Evolutionary conservation across 2,329 filamentous ascomycete species (phyloP), one percentile per base, ranked within the genome.

Genomic region (Periconia macrospinosa): DNA sequence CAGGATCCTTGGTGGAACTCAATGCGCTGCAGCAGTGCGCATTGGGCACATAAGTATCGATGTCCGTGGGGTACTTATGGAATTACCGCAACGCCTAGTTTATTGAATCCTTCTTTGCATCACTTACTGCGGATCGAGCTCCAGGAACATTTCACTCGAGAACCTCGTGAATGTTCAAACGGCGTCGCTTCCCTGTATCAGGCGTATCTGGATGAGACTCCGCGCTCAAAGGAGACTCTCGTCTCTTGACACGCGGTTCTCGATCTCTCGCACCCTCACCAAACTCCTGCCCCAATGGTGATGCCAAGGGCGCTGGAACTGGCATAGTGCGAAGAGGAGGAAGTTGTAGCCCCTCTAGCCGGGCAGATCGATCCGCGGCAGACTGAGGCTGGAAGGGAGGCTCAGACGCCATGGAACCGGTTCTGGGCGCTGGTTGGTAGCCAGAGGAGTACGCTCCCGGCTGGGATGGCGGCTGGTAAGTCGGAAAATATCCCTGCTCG

Each of bases 121-220:
- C n/a, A n/a, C n/a, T n/a, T n/a, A n/a, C 3, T 27, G 8, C 8
- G 23, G 23, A 27, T 27, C 23, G 23, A 27, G 23, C 23, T 27
- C 8, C 23, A 27, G 23, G 23, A 27, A 27, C 8, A 27, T 27
- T 35, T 61, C 62, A 74, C 57, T 70, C 68, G 35, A 74, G 57
- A 45, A 74, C 65, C 56, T 73, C 70, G 30, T 67, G 66, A 41
- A 74, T 73, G 50, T 73, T 73, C 48, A 74, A 50, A 35, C 70
- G 64, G 43, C 71, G 55, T 52, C 71, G 61, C 60, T 74, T 74
- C 19, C 66, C 64, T 3, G 56, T 62, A 30, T 71, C 68, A 10
- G 70, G 67, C 27, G 70, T 70, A 33, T 70, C 70, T 35, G 67
- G 62, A 47, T 60, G 62, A 37, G 65, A 57, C 7, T 67, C 64